Base-by-base conservation (phyloP, 2,329 filamentous ascomycete species). In the Mycocentrospora acerina region DNA sequence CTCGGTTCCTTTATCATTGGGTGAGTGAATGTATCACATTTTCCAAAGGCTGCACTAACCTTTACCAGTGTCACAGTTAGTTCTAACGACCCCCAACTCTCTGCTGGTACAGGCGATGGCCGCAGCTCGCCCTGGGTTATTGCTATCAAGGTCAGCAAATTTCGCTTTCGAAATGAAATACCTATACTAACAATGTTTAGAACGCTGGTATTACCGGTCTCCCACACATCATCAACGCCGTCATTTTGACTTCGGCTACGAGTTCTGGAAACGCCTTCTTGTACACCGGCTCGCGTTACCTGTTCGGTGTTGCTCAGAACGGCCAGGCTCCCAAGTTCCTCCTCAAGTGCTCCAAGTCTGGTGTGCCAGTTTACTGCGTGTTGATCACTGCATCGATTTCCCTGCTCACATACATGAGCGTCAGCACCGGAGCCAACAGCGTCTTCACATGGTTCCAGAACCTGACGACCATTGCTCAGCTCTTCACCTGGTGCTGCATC, bases 211-310 rank as follows among this genome's bases (percentile, higher is more conserved):
- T 90, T 40, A 74, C 72, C 4, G 82, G 77, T 6, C 77, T 90
- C 4, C 83, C 85, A 0, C 81, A 80, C 5, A 78, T 90, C 37
- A 82, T 90, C 66, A 91, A 91, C 61, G 86, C 85, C 24, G 74
- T 90, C 17, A 83, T 90, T 51, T 75, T 90, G 49, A 86, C 82
- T 0, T 85, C 83, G 0, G 85, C 83, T 0, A 83, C 80, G 68
- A 88, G 84, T 0, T 76, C 84, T 0, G 81, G 79, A 0, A 89
- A 89, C 51, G 81, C 84, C 49, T 80, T 77, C 55, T 70, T 90
- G 35, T 75, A 76, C 53, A 71, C 72, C 2, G 74, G 72, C 9
- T 77, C 74, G 6, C 71, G 77, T 44, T 74, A 73, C 39, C 67
- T 80, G 8, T 78, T 76, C 47, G 67, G 64, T 42, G 56, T 73